Evolutionary conservation across 2,329 filamentous ascomycete species (phyloP).

Genomic region (Scleromitrula shiraiana): DNA sequence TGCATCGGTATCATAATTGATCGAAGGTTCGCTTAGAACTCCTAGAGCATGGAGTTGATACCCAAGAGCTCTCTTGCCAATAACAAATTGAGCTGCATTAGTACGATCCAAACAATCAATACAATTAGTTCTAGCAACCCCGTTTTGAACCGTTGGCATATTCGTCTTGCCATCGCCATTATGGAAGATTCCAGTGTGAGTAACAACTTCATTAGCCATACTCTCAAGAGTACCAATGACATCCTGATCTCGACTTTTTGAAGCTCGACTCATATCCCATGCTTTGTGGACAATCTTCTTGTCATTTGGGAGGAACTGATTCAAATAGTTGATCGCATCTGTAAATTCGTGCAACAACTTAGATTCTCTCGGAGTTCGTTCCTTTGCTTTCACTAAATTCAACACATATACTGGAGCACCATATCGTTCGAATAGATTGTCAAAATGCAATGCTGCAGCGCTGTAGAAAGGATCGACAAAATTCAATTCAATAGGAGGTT

Average conservation of each 20-base stretch:
- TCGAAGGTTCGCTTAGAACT: conserved; percentile 66
- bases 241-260: conserved; percentile 85
- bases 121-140: conserved; percentile 90
- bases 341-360: conserved; percentile 86
- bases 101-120: conserved; percentile 97
- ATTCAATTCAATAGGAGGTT: conserved; percentile 91
- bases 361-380: conserved; percentile 82
- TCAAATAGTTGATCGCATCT: conserved; percentile 81
- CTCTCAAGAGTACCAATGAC: conserved; percentile 86
- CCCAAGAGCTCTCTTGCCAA: conserved; percentile 87
- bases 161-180: conserved; percentile 70
- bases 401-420: conserved; percentile 86
- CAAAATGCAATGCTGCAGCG: conserved; percentile 87
- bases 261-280: conserved; percentile 96
- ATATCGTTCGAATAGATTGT: conserved; percentile 88
- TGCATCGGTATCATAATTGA: conserved; percentile 92
- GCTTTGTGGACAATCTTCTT: conserved; percentile 90
- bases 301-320: conserved; percentile 77
- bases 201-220: conserved; percentile 82
- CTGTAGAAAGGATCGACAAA: conserved; percentile 95
- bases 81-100: conserved; percentile 95
- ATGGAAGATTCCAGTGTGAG: conserved; percentile 85
- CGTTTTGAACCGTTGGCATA: conserved; percentile 71
- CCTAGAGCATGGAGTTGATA: conserved; percentile 89
- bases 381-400: conserved; percentile 83